These are phyloP conservation scores for Lathyrus sativus DNA, from an alignment of 306 rosid genomes.

Conservation along the genomic window DNA sequence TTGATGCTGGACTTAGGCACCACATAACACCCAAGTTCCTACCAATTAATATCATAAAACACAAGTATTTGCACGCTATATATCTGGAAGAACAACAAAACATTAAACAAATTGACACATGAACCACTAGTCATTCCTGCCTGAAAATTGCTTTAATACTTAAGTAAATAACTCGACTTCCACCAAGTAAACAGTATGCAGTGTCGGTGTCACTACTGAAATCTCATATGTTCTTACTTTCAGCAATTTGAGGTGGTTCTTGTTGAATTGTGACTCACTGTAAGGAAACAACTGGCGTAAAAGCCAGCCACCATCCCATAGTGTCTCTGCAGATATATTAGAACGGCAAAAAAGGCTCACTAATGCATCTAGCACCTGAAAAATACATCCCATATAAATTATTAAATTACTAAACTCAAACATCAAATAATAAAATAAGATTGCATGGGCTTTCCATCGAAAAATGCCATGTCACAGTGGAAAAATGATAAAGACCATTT, in stretches of 20 bases:
- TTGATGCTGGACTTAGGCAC: neutral
- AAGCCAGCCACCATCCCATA: slow-evolving; percentile 99
- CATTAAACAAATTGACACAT: slow-evolving; percentile 15
- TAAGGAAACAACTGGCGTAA: slow-evolving; percentile 92
- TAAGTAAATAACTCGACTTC: slow-evolving; percentile 24
- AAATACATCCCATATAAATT: slow-evolving; percentile 28
- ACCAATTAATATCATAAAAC: slow-evolving; percentile 6
- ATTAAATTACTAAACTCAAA: slow-evolving; percentile 19
- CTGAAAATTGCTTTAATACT: slow-evolving; percentile 8
- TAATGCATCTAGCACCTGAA: slow-evolving; percentile 84
- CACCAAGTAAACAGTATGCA: slow-evolving; percentile 23
- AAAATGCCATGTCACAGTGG: slow-evolving; percentile 1
- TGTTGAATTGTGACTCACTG: slow-evolving; percentile 75
- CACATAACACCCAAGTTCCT: neutral
- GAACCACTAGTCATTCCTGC: slow-evolving; percentile 23
- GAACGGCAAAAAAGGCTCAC: slow-evolving; percentile 85
- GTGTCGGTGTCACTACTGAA: slow-evolving; percentile 6
- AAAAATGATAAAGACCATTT: slow-evolving; percentile 14
- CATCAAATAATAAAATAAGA: slow-evolving; percentile 25
- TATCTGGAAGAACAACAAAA: slow-evolving; percentile 5
- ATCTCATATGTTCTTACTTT: slow-evolving; percentile 56
- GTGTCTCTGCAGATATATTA: slow-evolving; percentile 82
- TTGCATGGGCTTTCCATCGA: slow-evolving; percentile 5
- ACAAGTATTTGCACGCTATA: neutral
- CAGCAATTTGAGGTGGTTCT: slow-evolving; percentile 66